Evolutionary conservation across 257 asterid genomes (phyloP).

Genomic region (Knoxia roxburghii): DNA sequence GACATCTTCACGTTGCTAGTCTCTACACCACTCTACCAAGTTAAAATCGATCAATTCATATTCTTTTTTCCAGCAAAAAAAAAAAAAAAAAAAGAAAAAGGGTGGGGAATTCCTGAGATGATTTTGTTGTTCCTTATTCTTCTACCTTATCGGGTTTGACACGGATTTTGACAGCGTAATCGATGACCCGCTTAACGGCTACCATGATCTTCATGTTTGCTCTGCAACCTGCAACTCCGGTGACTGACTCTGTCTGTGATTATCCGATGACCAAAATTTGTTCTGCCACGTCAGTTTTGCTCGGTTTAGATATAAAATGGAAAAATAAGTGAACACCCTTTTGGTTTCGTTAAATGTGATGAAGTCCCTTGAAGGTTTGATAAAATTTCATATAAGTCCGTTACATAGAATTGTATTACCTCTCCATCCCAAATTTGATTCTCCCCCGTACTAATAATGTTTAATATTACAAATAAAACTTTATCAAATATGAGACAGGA

Average conservation of each 20-base stretch:
- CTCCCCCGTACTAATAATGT: too few species aligned
- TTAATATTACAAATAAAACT: too few species aligned
- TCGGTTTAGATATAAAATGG: too few species aligned
- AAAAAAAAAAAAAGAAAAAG: not conserved
- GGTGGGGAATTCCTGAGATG: not conserved
- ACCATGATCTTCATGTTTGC: slow-evolving; percentile 78
- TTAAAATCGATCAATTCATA: not conserved
- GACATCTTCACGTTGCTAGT: slow-evolving; percentile 92
- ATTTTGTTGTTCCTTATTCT: not conserved
- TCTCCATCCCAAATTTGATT: too few species aligned
- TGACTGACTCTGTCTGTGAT: not conserved
- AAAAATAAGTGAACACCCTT: too few species aligned
- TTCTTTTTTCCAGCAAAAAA: too few species aligned
- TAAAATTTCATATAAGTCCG: too few species aligned
- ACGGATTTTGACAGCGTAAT: slow-evolving; percentile 94
- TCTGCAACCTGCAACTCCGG: not conserved
- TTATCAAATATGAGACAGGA: too few species aligned
- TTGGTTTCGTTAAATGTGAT: too few species aligned
- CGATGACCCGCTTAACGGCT: slow-evolving; percentile 83
- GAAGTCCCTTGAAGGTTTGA: too few species aligned
- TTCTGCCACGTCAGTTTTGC: too few species aligned
- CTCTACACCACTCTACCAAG: slow-evolving; percentile 76
- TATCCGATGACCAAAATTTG: not conserved
- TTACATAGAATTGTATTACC: too few species aligned
- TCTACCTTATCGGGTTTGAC: slow-evolving; percentile 83